Evolutionary conservation across 1,284 basidiomycete species (phyloP).

Genomic region (Athelia sp.): DNA sequence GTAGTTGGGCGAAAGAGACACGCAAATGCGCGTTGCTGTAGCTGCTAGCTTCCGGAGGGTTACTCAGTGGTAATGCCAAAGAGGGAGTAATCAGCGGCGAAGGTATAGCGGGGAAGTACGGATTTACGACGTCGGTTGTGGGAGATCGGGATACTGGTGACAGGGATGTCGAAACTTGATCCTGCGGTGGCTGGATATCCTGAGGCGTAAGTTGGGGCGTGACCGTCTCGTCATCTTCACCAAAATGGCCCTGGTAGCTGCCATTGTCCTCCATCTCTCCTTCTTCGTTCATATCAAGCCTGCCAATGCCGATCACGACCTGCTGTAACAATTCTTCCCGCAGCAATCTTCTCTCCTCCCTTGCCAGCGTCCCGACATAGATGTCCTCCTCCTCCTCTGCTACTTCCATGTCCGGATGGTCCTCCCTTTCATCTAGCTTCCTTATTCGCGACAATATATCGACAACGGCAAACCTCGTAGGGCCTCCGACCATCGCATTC

Average conservation of each 20-base stretch:
- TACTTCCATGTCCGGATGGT: constrained; percentile 16
- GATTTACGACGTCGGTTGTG: constrained; percentile 15
- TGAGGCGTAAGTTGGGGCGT: not conserved
- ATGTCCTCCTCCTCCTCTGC: constrained; percentile 26
- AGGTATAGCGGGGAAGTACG: constrained; percentile 25
- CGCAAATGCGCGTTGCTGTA: constrained; percentile 13
- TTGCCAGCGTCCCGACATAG: constrained; percentile 45
- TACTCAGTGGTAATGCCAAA: not conserved
- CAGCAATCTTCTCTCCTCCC: constrained; percentile 55
- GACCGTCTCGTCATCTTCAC: not conserved
- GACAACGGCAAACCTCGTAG: constrained; percentile 75
- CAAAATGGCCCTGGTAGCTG: constrained; percentile 14
- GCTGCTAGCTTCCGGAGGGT: constrained; percentile 3
- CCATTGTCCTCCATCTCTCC: constrained; percentile 19
- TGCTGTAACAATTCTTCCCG: constrained; percentile 79
- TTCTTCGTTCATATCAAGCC: constrained; percentile 53
- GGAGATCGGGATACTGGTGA: constrained; percentile 6
- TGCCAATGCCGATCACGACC: constrained; percentile 84
- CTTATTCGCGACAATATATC: constrained; percentile 68
- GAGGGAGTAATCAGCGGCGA: not conserved
- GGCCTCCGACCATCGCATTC: constrained; percentile 69
- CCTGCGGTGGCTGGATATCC: no score
- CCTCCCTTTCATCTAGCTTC: constrained; percentile 40
- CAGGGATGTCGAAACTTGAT: not conserved
- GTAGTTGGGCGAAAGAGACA: not conserved